Evolutionary conservation across 108 stramenopile genomes (phyloP).

Genomic region (Skeletonema costatum): DNA sequence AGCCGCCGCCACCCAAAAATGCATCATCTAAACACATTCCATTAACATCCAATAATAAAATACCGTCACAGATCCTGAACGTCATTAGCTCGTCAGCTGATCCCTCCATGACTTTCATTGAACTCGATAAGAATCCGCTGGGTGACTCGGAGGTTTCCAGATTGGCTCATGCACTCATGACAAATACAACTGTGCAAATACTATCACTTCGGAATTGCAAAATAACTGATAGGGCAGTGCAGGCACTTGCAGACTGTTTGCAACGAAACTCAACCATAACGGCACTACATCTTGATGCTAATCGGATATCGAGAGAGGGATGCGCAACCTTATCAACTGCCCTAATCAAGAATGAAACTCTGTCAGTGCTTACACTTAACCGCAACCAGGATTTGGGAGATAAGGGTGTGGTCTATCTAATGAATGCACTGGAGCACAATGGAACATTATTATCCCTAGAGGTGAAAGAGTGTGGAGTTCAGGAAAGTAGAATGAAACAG

Average conservation of each 20-base stretch:
- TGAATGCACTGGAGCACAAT: conserved; percentile 27
- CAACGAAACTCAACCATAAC: conserved; percentile 5
- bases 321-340: conserved; percentile 18
- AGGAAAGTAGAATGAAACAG: conserved; percentile 5
- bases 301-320: conserved; percentile 22
- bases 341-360: conserved; percentile 31
- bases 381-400: conserved; percentile 23
- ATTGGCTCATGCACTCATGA: conserved; percentile 14
- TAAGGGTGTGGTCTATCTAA: conserved; percentile 22
- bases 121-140: conserved; percentile 3
- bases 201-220: conserved; percentile 4
- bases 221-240: conserved; percentile 11
- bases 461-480: conserved; percentile 11
- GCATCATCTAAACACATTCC: background rate
- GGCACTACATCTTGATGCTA: conserved; percentile 22
- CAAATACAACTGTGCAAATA: conserved; percentile 8
- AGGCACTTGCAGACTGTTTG: conserved; percentile 5
- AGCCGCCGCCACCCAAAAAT: background rate
- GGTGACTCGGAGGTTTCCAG: conserved; percentile 21
- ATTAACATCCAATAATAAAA: conserved; percentile 11
- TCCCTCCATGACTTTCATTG: conserved; percentile 15
- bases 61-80: conserved; percentile 20
- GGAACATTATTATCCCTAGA: conserved; percentile 15
- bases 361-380: conserved; percentile 14
- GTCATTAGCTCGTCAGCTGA: conserved; percentile 11